Evolutionary conservation across 2,329 filamentous ascomycete species (phyloP), one percentile per base, ranked within the genome.

Genomic region (Coleophoma eucalyptorum): DNA sequence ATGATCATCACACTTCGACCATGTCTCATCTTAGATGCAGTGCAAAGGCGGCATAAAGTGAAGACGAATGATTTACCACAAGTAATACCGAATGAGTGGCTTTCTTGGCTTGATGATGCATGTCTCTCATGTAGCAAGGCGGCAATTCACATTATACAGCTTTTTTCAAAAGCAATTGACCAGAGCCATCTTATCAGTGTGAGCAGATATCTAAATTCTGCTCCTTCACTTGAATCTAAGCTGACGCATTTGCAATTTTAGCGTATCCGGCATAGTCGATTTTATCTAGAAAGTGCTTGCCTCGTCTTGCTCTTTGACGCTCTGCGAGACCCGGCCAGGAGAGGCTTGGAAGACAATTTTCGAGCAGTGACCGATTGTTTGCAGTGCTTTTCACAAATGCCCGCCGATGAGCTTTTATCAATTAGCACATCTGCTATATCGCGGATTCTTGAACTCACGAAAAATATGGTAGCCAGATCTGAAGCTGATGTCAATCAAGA

Each of bases 1-100:
- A 51, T 51, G 49, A 51, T 51, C 18, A 51, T 51, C 19, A 35
- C 49, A 19, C 37, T 51, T 2, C 44, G 49, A n/a, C 49, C 49
- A 16, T 51, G 49, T 21, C 32, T 51, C 4, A 37, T 51, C 13
- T 38, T 51, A 20, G 38, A 41, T 19, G 49, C 49, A 26, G 21
- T 26, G 7, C 21, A 26, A 11, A 37, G 33, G 32, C 43, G 38
- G 44, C 34, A 19, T 42, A 32, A 47, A 11, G n/a, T 13, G n/a
- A 40, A 40, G 37, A 13, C 37, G 15, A 19, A n/a, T 19, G 15
- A 13, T 2, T 26, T 7, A 7, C 37, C 37, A 40, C n/a, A 7
- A 40, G 21, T 26, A 7, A 40, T 40, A 16, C 37, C 37, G 13
- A 40, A n/a, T 8, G n/a, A 26, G 21, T 26, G 21, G 37, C 7